Percentiles rank a stretch among this genome's conserved stretches.
phyloP scores from a whole-genome alignment of 2,329 filamentous ascomycete genomes.

The Pseudogymnoascus sp. region DNA sequence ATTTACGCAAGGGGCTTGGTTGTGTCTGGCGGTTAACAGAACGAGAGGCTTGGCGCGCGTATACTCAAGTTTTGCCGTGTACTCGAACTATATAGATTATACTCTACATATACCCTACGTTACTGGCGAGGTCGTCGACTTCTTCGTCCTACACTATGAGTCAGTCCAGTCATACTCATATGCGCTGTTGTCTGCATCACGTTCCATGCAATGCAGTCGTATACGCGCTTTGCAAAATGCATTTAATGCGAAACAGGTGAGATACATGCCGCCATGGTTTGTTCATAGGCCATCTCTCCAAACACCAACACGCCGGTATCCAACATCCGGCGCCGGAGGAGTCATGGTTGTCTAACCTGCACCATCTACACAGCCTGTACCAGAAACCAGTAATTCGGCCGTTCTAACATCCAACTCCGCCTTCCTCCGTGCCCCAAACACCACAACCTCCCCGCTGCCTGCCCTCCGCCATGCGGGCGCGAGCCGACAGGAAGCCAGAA shows the following conservation, averaged over 20 bases:
- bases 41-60: not conserved
- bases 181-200: not conserved
- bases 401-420: not conserved
- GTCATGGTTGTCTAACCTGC: not conserved
- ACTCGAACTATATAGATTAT: not conserved
- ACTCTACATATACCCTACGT: not conserved
- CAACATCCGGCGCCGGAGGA: not conserved
- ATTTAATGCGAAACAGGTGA: not conserved
- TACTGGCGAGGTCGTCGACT: not conserved
- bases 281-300: not conserved
- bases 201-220: not conserved
- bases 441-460: not conserved
- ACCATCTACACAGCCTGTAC: not conserved
- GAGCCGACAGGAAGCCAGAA: not conserved
- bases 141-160: not conserved
- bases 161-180: not conserved
- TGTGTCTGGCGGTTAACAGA: not conserved
- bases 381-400: not conserved
- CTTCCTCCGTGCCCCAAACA: not conserved
- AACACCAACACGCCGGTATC: not conserved
- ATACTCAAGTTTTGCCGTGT: not conserved
- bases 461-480: not conserved
- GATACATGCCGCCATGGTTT: not conserved
- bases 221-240: not conserved
- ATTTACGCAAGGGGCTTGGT: constrained; percentile 2